Base-by-base conservation (phyloP, 2,329 filamentous ascomycete species). In the Penicillium sclerotiorum region DNA sequence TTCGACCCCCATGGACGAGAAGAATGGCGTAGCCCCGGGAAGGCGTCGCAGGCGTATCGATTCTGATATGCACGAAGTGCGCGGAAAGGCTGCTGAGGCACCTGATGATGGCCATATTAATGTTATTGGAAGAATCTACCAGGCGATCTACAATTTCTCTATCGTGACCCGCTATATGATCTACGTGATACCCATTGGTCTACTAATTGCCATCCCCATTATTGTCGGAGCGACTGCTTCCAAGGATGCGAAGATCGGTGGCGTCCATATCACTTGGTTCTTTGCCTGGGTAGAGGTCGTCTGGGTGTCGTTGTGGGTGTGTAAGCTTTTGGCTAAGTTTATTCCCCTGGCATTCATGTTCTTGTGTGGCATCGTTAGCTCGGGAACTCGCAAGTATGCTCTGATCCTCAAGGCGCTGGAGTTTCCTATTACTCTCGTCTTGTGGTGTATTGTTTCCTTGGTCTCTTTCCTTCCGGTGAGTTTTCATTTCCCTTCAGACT, bases 201-300 rank as follows among this genome's bases (percentile, higher is more conserved):
- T 79, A 5, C 57, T 81, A n/a, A 76, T 87, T 49, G 82, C 83
- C 2, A 73, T 86, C 33, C 84, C 84, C 5, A 85, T 87, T 56
- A 80, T 86, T 51, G 71, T 86, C 13, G 81, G 82, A n/a, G 79
- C 79, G 5, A 81, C 79, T 0, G 75, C 63, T 28, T 74, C 77
- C 23, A 61, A 65, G 25, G 50, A 74, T 39, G 77, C 77, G 7
- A 73, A 68, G 22, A 80, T 85, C 54, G 80, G 79, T 13, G 78
- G 78, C 18, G 81, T 85, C 4, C 70, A 76, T 7, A 74, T 84
- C 33, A 73, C 79, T 45, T 84, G 80, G 76, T 82, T 87, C 69
- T 87, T 85, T 70, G 77, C 78, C 15, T 87, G 84, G 84, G 72
- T 86, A 30, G 83, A 86, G 65, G 77, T 86, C 39, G 74, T 86